These are phyloP conservation scores for Ophiostoma angusticollis DNA, from an alignment of 2,329 filamentous ascomycete genomes.

Conservation along the genomic window DNA sequence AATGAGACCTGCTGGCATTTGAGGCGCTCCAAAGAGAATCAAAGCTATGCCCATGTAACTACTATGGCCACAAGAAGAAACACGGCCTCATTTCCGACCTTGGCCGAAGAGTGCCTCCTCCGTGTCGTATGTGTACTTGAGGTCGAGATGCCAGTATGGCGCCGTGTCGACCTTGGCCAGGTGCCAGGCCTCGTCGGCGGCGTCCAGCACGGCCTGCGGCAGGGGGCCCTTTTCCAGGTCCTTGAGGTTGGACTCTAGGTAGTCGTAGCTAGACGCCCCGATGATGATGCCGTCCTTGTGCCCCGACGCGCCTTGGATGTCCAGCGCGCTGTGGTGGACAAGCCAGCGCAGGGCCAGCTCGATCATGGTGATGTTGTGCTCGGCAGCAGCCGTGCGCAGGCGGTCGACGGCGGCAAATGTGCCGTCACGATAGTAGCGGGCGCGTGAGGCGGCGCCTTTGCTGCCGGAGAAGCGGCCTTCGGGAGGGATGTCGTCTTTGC, in stretches of 20 bases:
- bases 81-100: slow-evolving; percentile 31
- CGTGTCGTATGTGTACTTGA: slow-evolving; percentile 56
- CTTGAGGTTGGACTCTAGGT: slow-evolving; percentile 45
- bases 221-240: slow-evolving; percentile 56
- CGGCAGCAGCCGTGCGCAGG: slow-evolving; percentile 49
- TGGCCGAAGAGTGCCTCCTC: slow-evolving; percentile 43
- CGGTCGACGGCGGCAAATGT: slow-evolving; percentile 44
- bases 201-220: slow-evolving; percentile 61
- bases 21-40: slow-evolving; percentile 1
- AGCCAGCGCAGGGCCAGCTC: slow-evolving; percentile 59
- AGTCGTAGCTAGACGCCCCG: slow-evolving; percentile 43
- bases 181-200: slow-evolving; percentile 64
- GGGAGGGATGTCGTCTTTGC: slow-evolving; percentile 27
- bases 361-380: slow-evolving; percentile 50
- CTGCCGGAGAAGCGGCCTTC: slow-evolving; percentile 58
- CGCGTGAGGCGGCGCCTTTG: slow-evolving; percentile 29
- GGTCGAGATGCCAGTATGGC: slow-evolving; percentile 45
- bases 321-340: slow-evolving; percentile 48
- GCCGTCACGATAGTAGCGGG: slow-evolving; percentile 52
- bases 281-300: slow-evolving; percentile 42
- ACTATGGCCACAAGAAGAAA: too few species aligned
- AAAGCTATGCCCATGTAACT: slow-evolving; percentile 2
- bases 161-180: slow-evolving; percentile 45
- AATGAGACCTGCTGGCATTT: slow-evolving; percentile 4
- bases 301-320: slow-evolving; percentile 18